Base-by-base conservation (phyloP, 2,329 filamentous ascomycete species). In the Colletotrichum godetiae region DNA sequence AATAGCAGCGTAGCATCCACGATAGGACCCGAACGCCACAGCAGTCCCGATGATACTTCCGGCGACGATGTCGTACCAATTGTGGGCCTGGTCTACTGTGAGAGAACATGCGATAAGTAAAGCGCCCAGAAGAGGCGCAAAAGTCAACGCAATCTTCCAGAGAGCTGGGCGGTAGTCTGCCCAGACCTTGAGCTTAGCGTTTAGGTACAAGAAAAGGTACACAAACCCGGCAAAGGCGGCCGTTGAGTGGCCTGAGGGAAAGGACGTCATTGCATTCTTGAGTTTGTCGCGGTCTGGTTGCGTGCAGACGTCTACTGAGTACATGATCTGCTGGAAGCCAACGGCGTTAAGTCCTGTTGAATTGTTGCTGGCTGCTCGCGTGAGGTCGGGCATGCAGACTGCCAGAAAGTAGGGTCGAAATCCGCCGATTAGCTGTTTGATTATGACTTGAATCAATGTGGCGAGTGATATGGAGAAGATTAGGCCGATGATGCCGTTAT, bases 151-250 rank as follows among this genome's bases (percentile, higher is more conserved):
- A 4, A 93, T 82, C 80, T 93, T 93, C 92, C 91, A 94, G 81
- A 92, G 88, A 0, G 89, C 86, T 0, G 92, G 88, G 72, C 92
- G 90, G 78, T 92, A 89, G 79, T 93, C 91, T 24, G 88, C 85
- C 83, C 89, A 93, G 63, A 93, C 88, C 82, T 94, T 94, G 52
- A 94, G 83, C 82, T 94, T 94, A 42, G 91, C 92, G 77, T 94
- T 93, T 31, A 93, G 84, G 83, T 93, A 94, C 12, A 94, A 83
- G 76, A 87, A 91, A 8, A 94, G 82, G 78, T 90, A 94, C 8
- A 91, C 85, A 74, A 90, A 90, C 2, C 89, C 90, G 0, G 91
- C 90, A 72, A 91, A 92, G 0, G 90, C 90, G 1, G 89, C 90
- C 0, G 91, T 91, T 1, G 91, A 88, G 79, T 94, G 92, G 0